Percentiles rank a stretch among this genome's conserved stretches.
Evolutionary conservation across 371 early-diverging fungal species (phyloP).

Genomic region (Zancudomyces culisetae): DNA sequence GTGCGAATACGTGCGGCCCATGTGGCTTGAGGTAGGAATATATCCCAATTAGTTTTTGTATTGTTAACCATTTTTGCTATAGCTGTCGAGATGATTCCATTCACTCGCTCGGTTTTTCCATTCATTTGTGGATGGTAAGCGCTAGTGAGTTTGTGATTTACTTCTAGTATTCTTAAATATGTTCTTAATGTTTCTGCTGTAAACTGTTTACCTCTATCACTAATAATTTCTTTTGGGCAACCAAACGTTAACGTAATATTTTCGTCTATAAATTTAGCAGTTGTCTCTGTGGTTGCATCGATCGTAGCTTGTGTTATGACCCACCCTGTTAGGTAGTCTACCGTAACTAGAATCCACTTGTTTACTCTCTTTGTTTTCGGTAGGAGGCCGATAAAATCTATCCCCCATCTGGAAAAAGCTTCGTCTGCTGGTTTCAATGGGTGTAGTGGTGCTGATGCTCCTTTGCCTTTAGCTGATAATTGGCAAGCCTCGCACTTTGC

Average conservation of each 20-base stretch:
- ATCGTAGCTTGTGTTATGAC: constrained; percentile 20
- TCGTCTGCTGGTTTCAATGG: not conserved
- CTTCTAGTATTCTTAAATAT: constrained; percentile 2
- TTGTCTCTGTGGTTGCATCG: constrained; percentile 7
- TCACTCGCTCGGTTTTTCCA: constrained; percentile 13
- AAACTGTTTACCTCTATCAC: constrained; percentile 23
- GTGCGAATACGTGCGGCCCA: too few species aligned
- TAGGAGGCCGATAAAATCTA: constrained; percentile 25
- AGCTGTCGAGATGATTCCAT: constrained; percentile 5
- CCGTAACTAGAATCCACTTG: constrained; percentile 23
- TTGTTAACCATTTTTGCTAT: not conserved
- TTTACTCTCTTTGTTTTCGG: constrained; percentile 11
- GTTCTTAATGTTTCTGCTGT: not conserved
- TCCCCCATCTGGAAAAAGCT: constrained; percentile 14
- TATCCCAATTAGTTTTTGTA: constrained; percentile 8
- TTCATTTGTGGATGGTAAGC: constrained; percentile 19
- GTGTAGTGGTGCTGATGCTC: constrained; percentile 1
- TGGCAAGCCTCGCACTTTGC: constrained; percentile 13
- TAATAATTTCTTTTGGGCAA: constrained; percentile 12
- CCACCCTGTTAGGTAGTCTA: constrained; percentile 27
- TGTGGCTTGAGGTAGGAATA: constrained; percentile 1
- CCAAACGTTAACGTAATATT: constrained; percentile 18
- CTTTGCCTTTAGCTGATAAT: constrained; percentile 1
- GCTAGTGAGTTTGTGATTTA: constrained; percentile 6
- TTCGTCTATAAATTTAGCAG: constrained; percentile 21